These are phyloP conservation scores for Xylaria sp. DNA, from an alignment of 2,329 filamentous ascomycete genomes.

Conservation along the genomic window DNA sequence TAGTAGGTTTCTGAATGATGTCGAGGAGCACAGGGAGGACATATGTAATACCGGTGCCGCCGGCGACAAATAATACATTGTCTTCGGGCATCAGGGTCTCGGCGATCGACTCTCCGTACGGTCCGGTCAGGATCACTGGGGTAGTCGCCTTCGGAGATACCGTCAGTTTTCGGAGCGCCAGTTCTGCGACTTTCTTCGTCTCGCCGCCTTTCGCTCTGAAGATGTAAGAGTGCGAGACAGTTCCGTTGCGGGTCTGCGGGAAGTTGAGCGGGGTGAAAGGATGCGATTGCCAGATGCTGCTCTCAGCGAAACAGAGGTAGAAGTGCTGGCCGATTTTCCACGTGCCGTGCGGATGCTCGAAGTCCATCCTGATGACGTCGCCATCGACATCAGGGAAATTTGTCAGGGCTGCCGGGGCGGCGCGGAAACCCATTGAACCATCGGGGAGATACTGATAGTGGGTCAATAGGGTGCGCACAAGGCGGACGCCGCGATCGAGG, in stretches of 20 bases:
- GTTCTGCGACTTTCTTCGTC: conserved; percentile 52
- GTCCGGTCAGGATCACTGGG: conserved; percentile 65
- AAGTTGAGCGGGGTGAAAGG: conserved; percentile 70
- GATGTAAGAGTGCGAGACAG: conserved; percentile 60
- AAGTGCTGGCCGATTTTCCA: conserved; percentile 76
- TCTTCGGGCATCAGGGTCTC: conserved; percentile 48
- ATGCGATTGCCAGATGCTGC: conserved; percentile 74
- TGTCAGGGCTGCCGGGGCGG: conserved; percentile 56
- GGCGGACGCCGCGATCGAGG: conserved; percentile 65
- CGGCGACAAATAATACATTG: conserved; percentile 60
- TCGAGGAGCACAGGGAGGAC: conserved; percentile 57
- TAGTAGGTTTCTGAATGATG: conserved; percentile 39
- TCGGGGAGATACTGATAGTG: conserved; percentile 61
- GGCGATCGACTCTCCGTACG: conserved; percentile 62
- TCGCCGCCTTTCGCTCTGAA: conserved; percentile 64
- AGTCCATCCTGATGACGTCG: conserved; percentile 69
- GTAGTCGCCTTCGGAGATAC: conserved; percentile 45
- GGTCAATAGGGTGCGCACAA: conserved; percentile 63
- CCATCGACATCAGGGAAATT: conserved; percentile 62
- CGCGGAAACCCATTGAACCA: conserved; percentile 58
- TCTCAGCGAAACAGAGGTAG: conserved; percentile 70
- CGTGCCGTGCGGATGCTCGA: conserved; percentile 62
- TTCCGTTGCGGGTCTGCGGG: conserved; percentile 49
- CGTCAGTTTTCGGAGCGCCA: conserved; percentile 3
- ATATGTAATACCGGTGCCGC: conserved; percentile 65